A percentile compares a stretch with the other conserved stretches of the same genome.
phyloP scores from a whole-genome alignment of 179 eudicot species.

The Monotropa hypopitys region DNA sequence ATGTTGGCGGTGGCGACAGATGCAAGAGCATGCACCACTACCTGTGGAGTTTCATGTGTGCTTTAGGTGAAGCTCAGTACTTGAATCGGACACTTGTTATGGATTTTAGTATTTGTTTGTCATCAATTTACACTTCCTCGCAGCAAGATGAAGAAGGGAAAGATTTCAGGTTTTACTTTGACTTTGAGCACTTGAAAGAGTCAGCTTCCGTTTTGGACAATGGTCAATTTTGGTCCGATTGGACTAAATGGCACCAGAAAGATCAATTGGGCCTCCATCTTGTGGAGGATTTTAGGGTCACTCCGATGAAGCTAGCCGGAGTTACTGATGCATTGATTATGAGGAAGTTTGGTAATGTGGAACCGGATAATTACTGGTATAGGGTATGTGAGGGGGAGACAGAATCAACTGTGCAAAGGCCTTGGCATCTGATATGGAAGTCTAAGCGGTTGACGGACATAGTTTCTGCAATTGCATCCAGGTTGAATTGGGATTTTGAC shows the following conservation, averaged over 20 bases:
- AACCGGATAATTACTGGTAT: constrained; percentile 94
- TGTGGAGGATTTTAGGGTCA: constrained; percentile 64
- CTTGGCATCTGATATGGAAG: constrained; percentile 87
- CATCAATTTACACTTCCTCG: constrained; percentile 56
- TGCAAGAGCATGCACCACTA: constrained; percentile 94
- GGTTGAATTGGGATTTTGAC: constrained; percentile 86
- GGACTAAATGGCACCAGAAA: constrained; percentile 72
- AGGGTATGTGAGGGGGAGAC: constrained; percentile 93
- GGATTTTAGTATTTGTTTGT: constrained; percentile 74
- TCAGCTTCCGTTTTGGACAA: constrained; percentile 75
- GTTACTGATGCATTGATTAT: constrained; percentile 58
- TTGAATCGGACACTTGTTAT: constrained; percentile 79
- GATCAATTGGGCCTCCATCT: constrained; percentile 44
- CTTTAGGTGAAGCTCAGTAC: constrained; percentile 93
- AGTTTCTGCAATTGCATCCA: constrained; percentile 67
- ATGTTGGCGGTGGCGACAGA: constrained; percentile 76
- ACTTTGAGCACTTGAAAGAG: constrained; percentile 84
- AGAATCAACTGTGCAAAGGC: constrained; percentile 71
- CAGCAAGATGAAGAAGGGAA: constrained; percentile 78
- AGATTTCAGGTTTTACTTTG: constrained; percentile 86
- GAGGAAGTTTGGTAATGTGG: constrained; percentile 80
- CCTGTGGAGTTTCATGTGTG: constrained; percentile 86
- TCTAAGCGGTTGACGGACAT: constrained; percentile 81
- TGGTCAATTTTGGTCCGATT: constrained; percentile 70
- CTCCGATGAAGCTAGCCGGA: constrained; percentile 66